Evolutionary conservation across 441 rosid genomes (phyloP).

Genomic region (Kokia cookei): DNA sequence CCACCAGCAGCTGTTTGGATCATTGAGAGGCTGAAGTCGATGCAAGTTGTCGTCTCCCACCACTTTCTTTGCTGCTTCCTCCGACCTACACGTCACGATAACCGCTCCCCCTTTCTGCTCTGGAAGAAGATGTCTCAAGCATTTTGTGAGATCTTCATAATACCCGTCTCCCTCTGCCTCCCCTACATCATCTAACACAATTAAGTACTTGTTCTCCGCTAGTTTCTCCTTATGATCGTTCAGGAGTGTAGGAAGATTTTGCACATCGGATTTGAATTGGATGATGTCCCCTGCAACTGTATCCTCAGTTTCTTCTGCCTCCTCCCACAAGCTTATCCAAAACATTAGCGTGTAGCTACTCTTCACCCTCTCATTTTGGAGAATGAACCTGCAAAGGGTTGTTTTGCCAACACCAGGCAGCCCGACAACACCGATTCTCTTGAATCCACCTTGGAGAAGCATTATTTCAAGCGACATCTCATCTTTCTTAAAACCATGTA

Average conservation of each 20-base stretch:
- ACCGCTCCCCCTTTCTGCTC: slow-evolving; percentile 39
- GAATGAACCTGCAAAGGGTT: slow-evolving; percentile 25
- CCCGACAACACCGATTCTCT: slow-evolving; percentile 26
- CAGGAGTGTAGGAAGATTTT: slow-evolving; percentile 15
- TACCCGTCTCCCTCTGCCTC: slow-evolving; percentile 1
- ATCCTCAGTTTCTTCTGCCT: neutral
- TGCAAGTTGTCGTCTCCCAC: slow-evolving; percentile 29
- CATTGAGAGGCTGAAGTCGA: slow-evolving; percentile 28
- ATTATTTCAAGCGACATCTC: slow-evolving; percentile 21
- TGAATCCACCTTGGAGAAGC: slow-evolving; percentile 25
- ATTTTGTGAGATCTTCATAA: slow-evolving; percentile 8
- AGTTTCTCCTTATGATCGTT: slow-evolving; percentile 27
- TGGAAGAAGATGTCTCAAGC: slow-evolving; percentile 29
- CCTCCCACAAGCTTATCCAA: slow-evolving; percentile 24
- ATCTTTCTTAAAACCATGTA: slow-evolving; percentile 24
- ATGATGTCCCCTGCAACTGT: neutral
- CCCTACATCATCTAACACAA: slow-evolving; percentile 41
- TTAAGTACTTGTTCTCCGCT: slow-evolving; percentile 40
- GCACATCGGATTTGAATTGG: neutral
- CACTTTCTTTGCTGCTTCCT: slow-evolving; percentile 19
- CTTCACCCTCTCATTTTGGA: slow-evolving; percentile 16
- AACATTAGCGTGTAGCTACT: slow-evolving; percentile 25
- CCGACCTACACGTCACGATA: slow-evolving; percentile 32
- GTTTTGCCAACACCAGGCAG: slow-evolving; percentile 41
- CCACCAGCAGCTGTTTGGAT: slow-evolving; percentile 29